Base-by-base conservation (phyloP, 2,329 filamentous ascomycete species). In the Stemphylium beticola region DNA sequence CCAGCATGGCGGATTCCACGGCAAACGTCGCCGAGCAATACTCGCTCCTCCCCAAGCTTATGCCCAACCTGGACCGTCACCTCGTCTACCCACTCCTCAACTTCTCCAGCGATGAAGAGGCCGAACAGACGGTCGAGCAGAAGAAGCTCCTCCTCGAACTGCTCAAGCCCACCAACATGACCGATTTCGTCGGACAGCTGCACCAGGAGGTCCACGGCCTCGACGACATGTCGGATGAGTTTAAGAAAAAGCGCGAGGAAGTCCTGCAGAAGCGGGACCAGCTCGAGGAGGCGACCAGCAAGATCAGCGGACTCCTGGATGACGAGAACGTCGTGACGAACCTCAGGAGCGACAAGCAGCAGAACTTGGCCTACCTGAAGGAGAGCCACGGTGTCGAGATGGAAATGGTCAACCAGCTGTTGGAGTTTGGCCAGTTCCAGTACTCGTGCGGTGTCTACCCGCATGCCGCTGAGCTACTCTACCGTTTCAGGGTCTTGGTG, bases 111-210 rank as follows among this genome's bases (percentile, higher is more conserved):
- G 87, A 89, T 74, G 87, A 91, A 76, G 89, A 96, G 64, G 88
- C 92, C 76, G 90, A 92, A 83, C 70, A 83, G 77, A 79, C 85
- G 51, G 82, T 82, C 69, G 88, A 93, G 76, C 88, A 96, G 69
- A 88, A 89, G 61, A 86, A 90, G 74, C 87, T 92, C 69, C 96
- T 96, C 79, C 96, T 93, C 77, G 89, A 93, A 79, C 87, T 99
- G 55, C 87, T 99, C 67, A 93, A 96, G 82, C 88, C 92, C 77
- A 98, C 95, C 72, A 97, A 98, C 83, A 99, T 99, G 95, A 95
- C 90, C 71, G 95, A 99, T 79, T 99, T 96, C 76, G 91, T 98
- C 49, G 93, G 93, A 73, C 90, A 89, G 72, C 82, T 99, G 65
- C 92, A 96, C 83, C 90, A 90, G 76, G 90, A 97, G 73, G 86